Percentiles rank a stretch among this genome's conserved stretches.
These are phyloP conservation scores for Chaetomiaceae sp. DNA, from an alignment of 2,329 filamentous ascomycete species.

Conservation along the genomic window DNA sequence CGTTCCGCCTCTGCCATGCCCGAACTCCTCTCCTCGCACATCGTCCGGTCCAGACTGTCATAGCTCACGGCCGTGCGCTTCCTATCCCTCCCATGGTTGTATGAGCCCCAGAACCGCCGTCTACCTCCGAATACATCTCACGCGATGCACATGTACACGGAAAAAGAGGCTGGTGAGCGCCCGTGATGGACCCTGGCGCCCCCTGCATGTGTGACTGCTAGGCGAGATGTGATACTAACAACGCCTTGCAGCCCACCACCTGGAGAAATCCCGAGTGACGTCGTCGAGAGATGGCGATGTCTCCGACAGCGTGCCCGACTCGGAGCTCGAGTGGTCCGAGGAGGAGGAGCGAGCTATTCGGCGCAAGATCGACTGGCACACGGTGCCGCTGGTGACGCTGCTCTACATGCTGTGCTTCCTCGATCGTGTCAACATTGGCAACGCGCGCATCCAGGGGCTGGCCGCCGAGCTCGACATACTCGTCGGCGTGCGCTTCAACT, in stretches of 20 bases:
- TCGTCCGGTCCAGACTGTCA: too few species aligned
- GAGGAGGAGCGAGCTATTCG: conserved; percentile 44
- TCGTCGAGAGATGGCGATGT: conserved; percentile 16
- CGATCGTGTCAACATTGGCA: conserved; percentile 40
- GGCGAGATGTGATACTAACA: background rate
- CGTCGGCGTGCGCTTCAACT: conserved; percentile 48
- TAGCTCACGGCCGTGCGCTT: too few species aligned
- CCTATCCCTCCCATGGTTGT: too few species aligned
- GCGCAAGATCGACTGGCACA: conserved; percentile 46
- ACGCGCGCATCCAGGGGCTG: conserved; percentile 51
- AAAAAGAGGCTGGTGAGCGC: too few species aligned
- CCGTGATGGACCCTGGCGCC: too few species aligned
- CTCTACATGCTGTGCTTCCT: conserved; percentile 43
- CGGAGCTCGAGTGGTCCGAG: conserved; percentile 40
- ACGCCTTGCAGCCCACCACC: background rate
- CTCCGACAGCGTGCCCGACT: conserved; percentile 13
- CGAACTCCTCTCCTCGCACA: too few species aligned
- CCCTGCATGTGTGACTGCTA: background rate
- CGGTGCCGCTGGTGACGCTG: conserved; percentile 46
- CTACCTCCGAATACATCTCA: too few species aligned
- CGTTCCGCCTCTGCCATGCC: too few species aligned
- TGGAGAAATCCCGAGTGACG: conserved; percentile 3
- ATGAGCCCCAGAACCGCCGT: too few species aligned
- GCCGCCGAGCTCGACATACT: conserved; percentile 40
- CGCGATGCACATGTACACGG: too few species aligned